A percentile compares a stretch with the other conserved stretches of the same genome.
Conservation (phyloP, 176 grass and related monocot species). For the Zoysia japonica region DNA sequence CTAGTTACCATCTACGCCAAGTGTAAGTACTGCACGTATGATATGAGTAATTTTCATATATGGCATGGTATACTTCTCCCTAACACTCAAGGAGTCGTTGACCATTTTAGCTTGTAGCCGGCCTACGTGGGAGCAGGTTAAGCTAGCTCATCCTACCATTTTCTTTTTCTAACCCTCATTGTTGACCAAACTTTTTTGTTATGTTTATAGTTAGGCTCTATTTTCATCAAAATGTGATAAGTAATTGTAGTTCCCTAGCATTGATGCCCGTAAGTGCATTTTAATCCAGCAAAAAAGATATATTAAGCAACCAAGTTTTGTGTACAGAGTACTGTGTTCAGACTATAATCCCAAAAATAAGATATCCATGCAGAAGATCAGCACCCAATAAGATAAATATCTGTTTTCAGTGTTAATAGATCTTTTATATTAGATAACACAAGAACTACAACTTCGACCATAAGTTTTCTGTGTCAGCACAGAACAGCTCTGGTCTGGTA, state of each 20-base stretch:
- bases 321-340: too few relatives aligned
- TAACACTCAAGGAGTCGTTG: background rate
- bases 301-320: too few relatives aligned
- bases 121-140: slow-evolving; percentile 13
- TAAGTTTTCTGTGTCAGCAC: slow-evolving; percentile 62
- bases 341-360: too few relatives aligned
- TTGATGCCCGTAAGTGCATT: too few relatives aligned
- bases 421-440: slow-evolving; percentile 47
- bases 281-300: too few relatives aligned
- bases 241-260: too few relatives aligned
- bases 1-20: background rate
- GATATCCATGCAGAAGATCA: too few relatives aligned
- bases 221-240: too few relatives aligned
- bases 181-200: too few relatives aligned
- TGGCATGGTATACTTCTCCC: background rate
- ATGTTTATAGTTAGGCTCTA: too few relatives aligned
- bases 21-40: too few relatives aligned
- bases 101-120: background rate
- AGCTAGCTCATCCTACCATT: background rate
- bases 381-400: background rate
- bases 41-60: background rate
- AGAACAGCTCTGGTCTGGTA: slow-evolving; percentile 63
- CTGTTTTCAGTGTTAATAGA: slow-evolving; percentile 40
- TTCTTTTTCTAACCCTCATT: background rate
- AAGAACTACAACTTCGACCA: slow-evolving; percentile 92